phyloP scores from a whole-genome alignment of 2,329 filamentous ascomycete genomes.

The Colletotrichum euphorbiae region DNA sequence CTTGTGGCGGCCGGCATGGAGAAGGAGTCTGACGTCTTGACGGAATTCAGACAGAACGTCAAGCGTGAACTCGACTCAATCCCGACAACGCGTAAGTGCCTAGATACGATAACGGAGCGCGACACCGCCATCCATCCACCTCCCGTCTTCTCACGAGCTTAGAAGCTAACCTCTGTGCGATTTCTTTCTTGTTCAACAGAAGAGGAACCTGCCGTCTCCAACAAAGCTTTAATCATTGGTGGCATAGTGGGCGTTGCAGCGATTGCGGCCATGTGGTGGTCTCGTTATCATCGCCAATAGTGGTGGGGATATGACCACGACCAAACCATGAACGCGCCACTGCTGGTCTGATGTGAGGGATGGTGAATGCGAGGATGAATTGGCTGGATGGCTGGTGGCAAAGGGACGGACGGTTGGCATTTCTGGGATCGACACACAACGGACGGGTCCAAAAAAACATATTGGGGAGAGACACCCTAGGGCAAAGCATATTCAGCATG shows the following conservation, averaged over 20 bases:
- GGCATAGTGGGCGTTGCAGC: constrained; percentile 52
- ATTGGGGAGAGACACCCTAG: background rate
- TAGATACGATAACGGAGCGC: constrained; percentile 8
- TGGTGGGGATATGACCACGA: background rate
- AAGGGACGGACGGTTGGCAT: background rate
- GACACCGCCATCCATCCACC: constrained; percentile 43
- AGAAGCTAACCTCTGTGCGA: constrained; percentile 42
- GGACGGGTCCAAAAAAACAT: background rate
- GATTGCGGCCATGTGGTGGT: constrained; percentile 43
- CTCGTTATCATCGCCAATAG: constrained; percentile 29
- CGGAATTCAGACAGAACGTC: constrained; percentile 54
- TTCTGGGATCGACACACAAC: background rate
- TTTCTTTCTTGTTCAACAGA: constrained; percentile 38
- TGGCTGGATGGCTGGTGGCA: background rate
- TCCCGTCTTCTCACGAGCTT: constrained; percentile 5
- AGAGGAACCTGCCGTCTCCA: constrained; percentile 47
- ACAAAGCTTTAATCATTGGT: constrained; percentile 48
- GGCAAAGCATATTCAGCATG: constrained; percentile 21
- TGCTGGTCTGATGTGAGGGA: background rate
- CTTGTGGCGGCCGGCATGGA: constrained; percentile 82
- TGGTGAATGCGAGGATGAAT: background rate
- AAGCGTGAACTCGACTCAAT: constrained; percentile 51
- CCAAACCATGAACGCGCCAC: background rate
- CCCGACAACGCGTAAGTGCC: constrained; percentile 47
- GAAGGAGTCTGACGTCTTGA: constrained; percentile 59